Percentiles rank a stretch among this genome's conserved stretches.
These are phyloP conservation scores for Crithidia brevicula DNA, from an alignment of 208 protist species.

Conservation along the genomic window DNA sequence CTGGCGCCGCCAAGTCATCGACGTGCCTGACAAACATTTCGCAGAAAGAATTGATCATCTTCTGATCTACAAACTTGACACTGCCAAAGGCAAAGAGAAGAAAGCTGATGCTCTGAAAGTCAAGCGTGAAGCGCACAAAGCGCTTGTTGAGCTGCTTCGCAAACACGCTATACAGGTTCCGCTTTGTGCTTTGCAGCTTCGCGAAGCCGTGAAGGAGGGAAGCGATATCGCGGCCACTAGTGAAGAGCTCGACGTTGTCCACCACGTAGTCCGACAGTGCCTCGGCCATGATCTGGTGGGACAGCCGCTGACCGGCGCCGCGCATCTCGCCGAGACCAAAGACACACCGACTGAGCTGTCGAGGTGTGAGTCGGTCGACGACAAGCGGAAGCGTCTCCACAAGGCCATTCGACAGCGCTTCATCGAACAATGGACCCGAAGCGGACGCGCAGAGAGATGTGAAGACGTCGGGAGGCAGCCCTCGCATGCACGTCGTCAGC, in stretches of 20 bases:
- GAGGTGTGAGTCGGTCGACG: conserved; percentile 47
- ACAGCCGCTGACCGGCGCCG: conserved; percentile 63
- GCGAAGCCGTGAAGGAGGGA: conserved; percentile 76
- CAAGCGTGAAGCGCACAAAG: conserved; percentile 48
- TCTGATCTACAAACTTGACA: conserved; percentile 74
- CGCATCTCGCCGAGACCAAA: conserved; percentile 64
- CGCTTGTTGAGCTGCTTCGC: conserved; percentile 48
- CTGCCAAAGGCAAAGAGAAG: conserved; percentile 72
- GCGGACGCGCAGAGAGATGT: conserved; percentile 19
- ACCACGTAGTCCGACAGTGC: conserved; percentile 72
- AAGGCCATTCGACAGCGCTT: conserved; percentile 30
- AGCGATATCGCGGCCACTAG: conserved; percentile 58
- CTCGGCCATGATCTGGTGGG: conserved; percentile 76
- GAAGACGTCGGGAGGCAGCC: conserved; percentile 15
- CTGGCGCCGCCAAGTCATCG: conserved; percentile 46
- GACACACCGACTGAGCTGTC: conserved; percentile 53
- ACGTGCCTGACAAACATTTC: conserved; percentile 37
- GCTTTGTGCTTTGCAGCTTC: conserved; percentile 75
- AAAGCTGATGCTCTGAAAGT: conserved; percentile 49
- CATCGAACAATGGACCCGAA: conserved; percentile 13
- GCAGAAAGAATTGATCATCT: conserved; percentile 63
- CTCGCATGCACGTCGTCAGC: neutral
- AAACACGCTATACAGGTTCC: conserved; percentile 80
- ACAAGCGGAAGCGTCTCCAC: conserved; percentile 47
- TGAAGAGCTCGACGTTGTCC: conserved; percentile 75